Conservation (phyloP, 805 yeast genomes). For the Kodamaea sagamina region DNA sequence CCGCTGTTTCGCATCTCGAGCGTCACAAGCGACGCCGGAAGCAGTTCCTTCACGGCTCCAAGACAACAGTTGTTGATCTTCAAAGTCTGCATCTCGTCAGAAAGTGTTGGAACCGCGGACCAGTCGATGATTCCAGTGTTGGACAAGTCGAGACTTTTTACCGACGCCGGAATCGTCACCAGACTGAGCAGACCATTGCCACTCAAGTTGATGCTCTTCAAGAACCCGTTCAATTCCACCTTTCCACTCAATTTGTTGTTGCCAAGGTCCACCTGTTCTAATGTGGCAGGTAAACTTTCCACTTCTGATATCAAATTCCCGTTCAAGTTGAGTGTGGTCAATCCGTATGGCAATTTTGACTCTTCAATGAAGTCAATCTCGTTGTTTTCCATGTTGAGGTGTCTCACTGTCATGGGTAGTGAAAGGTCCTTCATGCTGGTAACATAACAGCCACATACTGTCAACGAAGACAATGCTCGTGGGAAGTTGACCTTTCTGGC, state of each 20-base stretch:
- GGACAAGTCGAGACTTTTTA: neutral
- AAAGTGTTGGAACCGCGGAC: neutral
- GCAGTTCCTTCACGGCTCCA: neutral
- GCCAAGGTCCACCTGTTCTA: conserved; percentile 3
- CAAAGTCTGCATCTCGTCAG: neutral
- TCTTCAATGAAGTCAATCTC: conserved; percentile 6
- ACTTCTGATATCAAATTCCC: conserved; percentile 2
- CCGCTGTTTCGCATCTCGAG: conserved; percentile 7
- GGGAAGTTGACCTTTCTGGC: conserved; percentile 9
- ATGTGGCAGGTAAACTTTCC: conserved; percentile 2
- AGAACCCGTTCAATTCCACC: conserved; percentile 3
- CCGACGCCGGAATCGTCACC: neutral
- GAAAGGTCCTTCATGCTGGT: conserved; percentile 9
- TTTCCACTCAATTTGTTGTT: conserved; percentile 4
- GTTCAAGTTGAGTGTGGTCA: neutral
- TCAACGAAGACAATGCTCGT: conserved; percentile 6
- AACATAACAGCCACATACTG: conserved; percentile 8
- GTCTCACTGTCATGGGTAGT: conserved; percentile 7
- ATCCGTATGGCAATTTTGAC: neutral
- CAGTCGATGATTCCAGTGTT: conserved; percentile 3
- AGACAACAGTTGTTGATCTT: conserved; percentile 3
- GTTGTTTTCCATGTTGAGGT: conserved; percentile 10
- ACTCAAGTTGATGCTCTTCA: neutral
- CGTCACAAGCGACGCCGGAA: neutral
- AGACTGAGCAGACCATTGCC: neutral